phyloP scores from a whole-genome alignment of 2,329 filamentous ascomycete species.

The Alternaria postmessia region DNA sequence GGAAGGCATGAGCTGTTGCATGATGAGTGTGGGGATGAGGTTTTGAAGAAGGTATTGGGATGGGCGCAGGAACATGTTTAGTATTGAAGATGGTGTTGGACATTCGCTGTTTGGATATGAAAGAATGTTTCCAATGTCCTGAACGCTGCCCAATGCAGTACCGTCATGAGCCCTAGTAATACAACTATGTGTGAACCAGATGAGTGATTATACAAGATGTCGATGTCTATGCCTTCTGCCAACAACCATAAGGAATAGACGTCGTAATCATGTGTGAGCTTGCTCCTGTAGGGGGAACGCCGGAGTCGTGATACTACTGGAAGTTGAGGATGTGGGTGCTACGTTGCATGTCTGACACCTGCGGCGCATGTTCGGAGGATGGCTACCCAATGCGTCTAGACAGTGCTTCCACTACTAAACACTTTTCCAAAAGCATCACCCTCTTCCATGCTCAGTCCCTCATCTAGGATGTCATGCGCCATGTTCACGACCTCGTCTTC shows the following conservation, averaged over 20 bases:
- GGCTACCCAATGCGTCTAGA: not conserved
- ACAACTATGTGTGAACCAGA: not conserved
- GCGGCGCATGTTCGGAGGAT: not conserved
- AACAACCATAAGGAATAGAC: conserved; percentile 48
- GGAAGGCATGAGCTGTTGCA: conserved; percentile 17
- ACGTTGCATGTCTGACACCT: conserved; percentile 66
- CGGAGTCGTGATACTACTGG: conserved; percentile 78
- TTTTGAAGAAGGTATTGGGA: conserved; percentile 1
- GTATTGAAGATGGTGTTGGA: not conserved
- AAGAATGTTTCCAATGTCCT: not conserved
- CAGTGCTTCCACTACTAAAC: conserved; percentile 44
- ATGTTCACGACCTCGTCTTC: conserved; percentile 80
- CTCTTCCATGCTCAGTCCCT: conserved; percentile 81
- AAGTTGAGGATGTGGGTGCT: conserved; percentile 74
- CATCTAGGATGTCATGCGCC: conserved; percentile 82
- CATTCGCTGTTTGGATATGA: not conserved
- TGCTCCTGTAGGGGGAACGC: conserved; percentile 60
- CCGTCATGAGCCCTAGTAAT: not conserved
- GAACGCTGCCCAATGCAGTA: not conserved
- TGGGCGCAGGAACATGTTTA: conserved; percentile 5
- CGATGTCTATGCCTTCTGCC: not conserved
- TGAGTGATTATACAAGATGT: not conserved
- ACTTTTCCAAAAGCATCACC: conserved; percentile 66
- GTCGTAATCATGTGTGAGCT: not conserved
- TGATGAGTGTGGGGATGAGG: conserved; percentile 12